Evolutionary conservation across 371 early-diverging fungal genomes (phyloP).

Genomic region (Mucor mucedo): DNA sequence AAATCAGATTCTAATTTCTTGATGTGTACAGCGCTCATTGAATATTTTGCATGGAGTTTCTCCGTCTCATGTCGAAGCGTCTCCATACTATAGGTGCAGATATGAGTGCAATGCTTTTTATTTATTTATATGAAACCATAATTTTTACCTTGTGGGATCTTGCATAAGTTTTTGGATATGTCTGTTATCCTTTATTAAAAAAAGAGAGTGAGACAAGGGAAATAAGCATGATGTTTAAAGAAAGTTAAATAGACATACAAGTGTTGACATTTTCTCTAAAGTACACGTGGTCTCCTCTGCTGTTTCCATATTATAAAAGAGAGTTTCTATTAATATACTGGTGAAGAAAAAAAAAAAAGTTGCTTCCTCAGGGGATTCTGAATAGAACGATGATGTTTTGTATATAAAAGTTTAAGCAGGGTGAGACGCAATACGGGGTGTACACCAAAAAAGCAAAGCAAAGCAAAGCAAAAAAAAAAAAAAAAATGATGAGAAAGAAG

Average conservation of each 20-base stretch:
- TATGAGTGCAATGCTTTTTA: not conserved
- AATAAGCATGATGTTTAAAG: too few species aligned
- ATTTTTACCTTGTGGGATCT: not conserved
- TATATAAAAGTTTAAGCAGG: not conserved
- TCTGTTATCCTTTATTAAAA: constrained; percentile 3
- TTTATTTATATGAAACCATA: too few species aligned
- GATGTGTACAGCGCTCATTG: constrained; percentile 46
- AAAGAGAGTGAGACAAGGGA: too few species aligned
- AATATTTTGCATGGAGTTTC: constrained; percentile 42
- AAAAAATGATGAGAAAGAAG: not conserved
- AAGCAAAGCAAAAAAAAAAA: too few species aligned
- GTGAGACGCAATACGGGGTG: constrained; percentile 8
- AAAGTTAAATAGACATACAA: not conserved
- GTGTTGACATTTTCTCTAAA: not conserved
- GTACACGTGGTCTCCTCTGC: not conserved
- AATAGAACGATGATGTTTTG: not conserved
- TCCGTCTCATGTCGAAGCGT: constrained; percentile 39
- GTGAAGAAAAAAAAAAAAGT: not conserved
- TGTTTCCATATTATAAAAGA: too few species aligned
- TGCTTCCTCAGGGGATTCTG: constrained; percentile 3
- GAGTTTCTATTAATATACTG: constrained; percentile 3
- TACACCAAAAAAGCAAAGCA: not conserved
- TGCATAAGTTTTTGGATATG: not conserved
- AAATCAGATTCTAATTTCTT: constrained; percentile 70
- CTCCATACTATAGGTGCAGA: constrained; percentile 33